These are phyloP conservation scores for Xylariaceae sp. DNA, from an alignment of 2,329 filamentous ascomycete genomes.

Conservation along the genomic window DNA sequence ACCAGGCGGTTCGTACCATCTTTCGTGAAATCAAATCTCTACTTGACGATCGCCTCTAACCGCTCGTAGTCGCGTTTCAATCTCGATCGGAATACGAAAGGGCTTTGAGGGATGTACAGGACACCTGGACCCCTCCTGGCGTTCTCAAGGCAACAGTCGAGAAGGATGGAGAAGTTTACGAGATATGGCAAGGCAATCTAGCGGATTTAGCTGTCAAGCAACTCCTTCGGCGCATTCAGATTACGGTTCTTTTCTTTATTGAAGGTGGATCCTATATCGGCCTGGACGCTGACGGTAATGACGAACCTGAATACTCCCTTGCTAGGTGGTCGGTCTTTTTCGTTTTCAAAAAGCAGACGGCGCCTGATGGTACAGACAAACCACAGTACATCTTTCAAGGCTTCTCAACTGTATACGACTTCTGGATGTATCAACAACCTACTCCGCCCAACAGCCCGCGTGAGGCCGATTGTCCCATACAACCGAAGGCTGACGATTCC, in stretches of 20 bases:
- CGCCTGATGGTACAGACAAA: slow-evolving; percentile 47
- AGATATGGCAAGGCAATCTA: slow-evolving; percentile 83
- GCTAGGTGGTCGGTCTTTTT: slow-evolving; percentile 94
- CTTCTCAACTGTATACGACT: slow-evolving; percentile 89
- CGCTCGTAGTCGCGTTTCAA: slow-evolving; percentile 66
- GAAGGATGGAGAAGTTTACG: slow-evolving; percentile 67
- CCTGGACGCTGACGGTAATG: slow-evolving; percentile 51
- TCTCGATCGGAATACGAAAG: slow-evolving; percentile 66
- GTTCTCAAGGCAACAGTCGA: slow-evolving; percentile 69
- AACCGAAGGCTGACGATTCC: slow-evolving; percentile 35
- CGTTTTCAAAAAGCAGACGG: slow-evolving; percentile 70
- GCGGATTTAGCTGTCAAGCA: slow-evolving; percentile 71
- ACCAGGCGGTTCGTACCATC: slow-evolving; percentile 64
- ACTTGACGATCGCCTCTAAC: slow-evolving; percentile 23
- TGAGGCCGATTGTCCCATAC: slow-evolving; percentile 32
- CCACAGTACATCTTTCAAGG: slow-evolving; percentile 82
- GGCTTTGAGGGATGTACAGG: slow-evolving; percentile 54
- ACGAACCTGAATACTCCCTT: slow-evolving; percentile 73
- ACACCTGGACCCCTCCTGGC: slow-evolving; percentile 75
- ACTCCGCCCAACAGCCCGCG: slow-evolving; percentile 50
- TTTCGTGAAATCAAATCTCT: neutral
- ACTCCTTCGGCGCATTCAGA: slow-evolving; percentile 80
- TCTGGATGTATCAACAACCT: slow-evolving; percentile 68
- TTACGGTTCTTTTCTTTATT: slow-evolving; percentile 85
- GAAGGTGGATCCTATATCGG: slow-evolving; percentile 85